A percentile compares a stretch with the other conserved stretches of the same genome.
Evolutionary conservation across 2,329 filamentous ascomycete species (phyloP).

Genomic region (Talaromyces albobiverticillius): DNA sequence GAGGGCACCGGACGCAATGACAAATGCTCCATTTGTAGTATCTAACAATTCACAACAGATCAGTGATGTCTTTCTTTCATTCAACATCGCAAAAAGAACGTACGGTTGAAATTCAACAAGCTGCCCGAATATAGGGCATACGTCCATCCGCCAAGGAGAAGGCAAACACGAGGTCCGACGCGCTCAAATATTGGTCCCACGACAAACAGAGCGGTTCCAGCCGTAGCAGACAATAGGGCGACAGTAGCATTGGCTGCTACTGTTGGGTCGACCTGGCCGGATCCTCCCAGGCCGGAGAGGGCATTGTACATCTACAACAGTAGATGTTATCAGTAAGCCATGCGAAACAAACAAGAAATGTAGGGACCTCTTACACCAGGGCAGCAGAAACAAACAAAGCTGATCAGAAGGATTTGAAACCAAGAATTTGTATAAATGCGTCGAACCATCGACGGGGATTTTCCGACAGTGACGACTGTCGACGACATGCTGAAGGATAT

Average conservation of each 20-base stretch:
- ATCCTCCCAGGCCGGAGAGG: constrained; percentile 44
- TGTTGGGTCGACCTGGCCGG: constrained; percentile 45
- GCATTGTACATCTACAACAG: constrained; percentile 55
- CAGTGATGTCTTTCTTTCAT: too few relatives aligned
- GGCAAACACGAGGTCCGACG: constrained; percentile 42
- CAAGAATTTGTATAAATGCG: constrained; percentile 44
- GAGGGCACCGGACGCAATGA: constrained; percentile 45
- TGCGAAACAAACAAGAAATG: too few relatives aligned
- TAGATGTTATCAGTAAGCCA: too few relatives aligned
- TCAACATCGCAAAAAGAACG: too few relatives aligned
- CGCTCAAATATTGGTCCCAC: constrained; percentile 45
- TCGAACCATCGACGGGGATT: constrained; percentile 17
- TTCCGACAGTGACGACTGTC: constrained; percentile 15
- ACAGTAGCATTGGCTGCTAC: constrained; percentile 49
- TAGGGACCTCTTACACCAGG: constrained; percentile 38
- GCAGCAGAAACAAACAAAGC: constrained; percentile 50
- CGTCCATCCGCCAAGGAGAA: constrained; percentile 47
- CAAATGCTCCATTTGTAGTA: constrained; percentile 32
- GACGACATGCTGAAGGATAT: constrained; percentile 17
- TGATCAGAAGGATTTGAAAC: constrained; percentile 50
- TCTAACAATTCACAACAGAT: too few relatives aligned
- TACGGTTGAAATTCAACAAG: constrained; percentile 44
- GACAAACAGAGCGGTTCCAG: constrained; percentile 43
- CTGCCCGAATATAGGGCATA: constrained; percentile 47
- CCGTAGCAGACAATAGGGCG: constrained; percentile 43